Percentiles rank a stretch among this genome's conserved stretches.
Conservation (phyloP, 2,329 filamentous ascomycete species). For the Aspergillus sp. region DNA sequence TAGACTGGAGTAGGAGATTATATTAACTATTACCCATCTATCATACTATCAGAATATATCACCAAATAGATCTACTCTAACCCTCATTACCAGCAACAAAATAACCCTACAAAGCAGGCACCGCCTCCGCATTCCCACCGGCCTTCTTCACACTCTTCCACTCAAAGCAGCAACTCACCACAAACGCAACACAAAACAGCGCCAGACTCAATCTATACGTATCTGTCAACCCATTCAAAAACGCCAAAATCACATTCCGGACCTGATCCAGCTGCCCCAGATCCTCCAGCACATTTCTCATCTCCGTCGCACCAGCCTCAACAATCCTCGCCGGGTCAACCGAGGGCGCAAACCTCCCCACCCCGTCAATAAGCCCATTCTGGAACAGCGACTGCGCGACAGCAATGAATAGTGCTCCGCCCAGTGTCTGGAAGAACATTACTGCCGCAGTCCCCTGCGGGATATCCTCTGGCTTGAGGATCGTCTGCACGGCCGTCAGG, state of each 20-base stretch:
- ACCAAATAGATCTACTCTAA: too few species aligned
- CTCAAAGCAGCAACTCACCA: constrained; percentile 5
- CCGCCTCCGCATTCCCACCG: constrained; percentile 1
- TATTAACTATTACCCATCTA: too few species aligned
- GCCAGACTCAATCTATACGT: constrained; percentile 9
- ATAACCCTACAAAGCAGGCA: background rate
- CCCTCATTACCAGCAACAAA: background rate
- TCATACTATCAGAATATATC: too few species aligned
- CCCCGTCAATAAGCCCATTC: constrained; percentile 46
- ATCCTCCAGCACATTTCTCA: background rate
- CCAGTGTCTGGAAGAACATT: constrained; percentile 40
- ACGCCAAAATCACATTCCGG: constrained; percentile 4
- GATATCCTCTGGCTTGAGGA: constrained; percentile 32
- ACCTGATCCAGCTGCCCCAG: constrained; percentile 2
- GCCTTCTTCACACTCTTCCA: constrained; percentile 14
- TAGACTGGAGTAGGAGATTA: too few species aligned
- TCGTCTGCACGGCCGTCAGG: constrained; percentile 37
- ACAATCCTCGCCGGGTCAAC: background rate
- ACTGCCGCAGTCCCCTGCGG: constrained; percentile 36
- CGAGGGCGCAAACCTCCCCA: background rate
- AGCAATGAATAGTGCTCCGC: constrained; percentile 50
- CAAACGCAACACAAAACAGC: constrained; percentile 4
- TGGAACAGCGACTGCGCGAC: constrained; percentile 54
- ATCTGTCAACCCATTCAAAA: background rate
- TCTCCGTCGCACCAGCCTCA: constrained; percentile 6